A percentile compares a stretch with the other conserved stretches of the same genome.
Evolutionary conservation across 208 protist species (phyloP).

Genomic region (Kentomonas sorsogonicus): DNA sequence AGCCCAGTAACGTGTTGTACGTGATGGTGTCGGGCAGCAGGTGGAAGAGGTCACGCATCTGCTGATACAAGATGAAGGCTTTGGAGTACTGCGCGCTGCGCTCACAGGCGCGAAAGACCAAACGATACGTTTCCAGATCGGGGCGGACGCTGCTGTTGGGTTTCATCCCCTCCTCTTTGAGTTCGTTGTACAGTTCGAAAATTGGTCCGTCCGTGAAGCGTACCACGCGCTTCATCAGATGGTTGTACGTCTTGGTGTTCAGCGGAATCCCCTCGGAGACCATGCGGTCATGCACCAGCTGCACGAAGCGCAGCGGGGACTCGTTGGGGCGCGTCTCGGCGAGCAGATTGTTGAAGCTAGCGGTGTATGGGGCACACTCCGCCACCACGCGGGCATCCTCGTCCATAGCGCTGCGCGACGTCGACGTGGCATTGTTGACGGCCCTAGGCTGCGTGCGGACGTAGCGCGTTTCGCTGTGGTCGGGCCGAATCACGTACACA

Average conservation of each 20-base stretch:
- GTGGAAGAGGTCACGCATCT: constrained; percentile 74
- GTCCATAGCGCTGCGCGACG: constrained; percentile 17
- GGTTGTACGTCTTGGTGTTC: constrained; percentile 87
- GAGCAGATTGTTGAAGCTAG: constrained; percentile 82
- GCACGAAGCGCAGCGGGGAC: constrained; percentile 59
- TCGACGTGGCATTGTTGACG: not conserved
- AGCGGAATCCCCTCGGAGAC: constrained; percentile 77
- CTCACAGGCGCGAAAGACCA: constrained; percentile 88
- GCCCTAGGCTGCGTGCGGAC: constrained; percentile 31
- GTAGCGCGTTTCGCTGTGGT: constrained; percentile 57
- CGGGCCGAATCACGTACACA: constrained; percentile 54
- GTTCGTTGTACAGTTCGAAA: constrained; percentile 82
- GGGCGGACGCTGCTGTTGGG: constrained; percentile 62
- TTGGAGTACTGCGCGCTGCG: constrained; percentile 66
- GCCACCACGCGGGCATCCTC: constrained; percentile 70
- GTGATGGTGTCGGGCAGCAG: constrained; percentile 70
- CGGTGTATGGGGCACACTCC: constrained; percentile 81
- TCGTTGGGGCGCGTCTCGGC: constrained; percentile 37
- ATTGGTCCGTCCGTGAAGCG: constrained; percentile 65
- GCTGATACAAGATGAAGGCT: constrained; percentile 81
- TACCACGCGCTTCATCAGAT: constrained; percentile 82
- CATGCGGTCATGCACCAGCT: constrained; percentile 76
- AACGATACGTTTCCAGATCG: constrained; percentile 70
- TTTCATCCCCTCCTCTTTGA: constrained; percentile 65
- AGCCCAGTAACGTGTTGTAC: constrained; percentile 88